Base-by-base conservation (phyloP, 805 yeast genomes). In the Maudiozyma saulgeensis region DNA sequence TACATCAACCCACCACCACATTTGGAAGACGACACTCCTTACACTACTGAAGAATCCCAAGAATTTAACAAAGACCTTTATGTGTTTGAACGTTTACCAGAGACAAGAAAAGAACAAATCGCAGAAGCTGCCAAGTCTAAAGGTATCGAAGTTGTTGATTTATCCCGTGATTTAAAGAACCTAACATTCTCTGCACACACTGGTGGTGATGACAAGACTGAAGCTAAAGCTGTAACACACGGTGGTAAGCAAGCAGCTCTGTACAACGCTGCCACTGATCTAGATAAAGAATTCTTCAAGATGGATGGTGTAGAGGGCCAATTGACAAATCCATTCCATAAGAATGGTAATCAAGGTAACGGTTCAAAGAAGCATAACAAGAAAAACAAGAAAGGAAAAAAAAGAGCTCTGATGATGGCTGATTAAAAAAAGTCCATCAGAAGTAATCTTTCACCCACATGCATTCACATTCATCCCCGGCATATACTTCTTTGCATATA, bases 1-100 rank as follows among this genome's bases (percentile, higher is more conserved):
- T 90, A 77, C 63, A 82, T 87, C 41, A 82, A 81, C 54, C 96
- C 98, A 15, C 99, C 99, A 39, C 98, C 98, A 48, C 71, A 71
- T 43, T 64, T 75, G 19, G 80, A 71, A 4, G 82, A 79, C 46
- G 83, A 80, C 13, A 73, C 80, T 4, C 76, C 76, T 41, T 66
- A 69, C 44, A 61, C 74, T 1, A 68, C 69, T 18, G 82, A 79
- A 59, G 84, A 80, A 51, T 69, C 77, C 51, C 68, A 73, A 28
- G 74, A 75, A 44, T 93, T 89, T 70, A 93, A 93, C 69, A 68
- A 73, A 53, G 91, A 81, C n/a, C 66, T 86, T 46, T 89, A 84
- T 66, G 78, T 80, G 0, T 70, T 89, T 51, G 69, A 76, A 19
- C 70, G 77, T 21, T 73, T 89, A 47, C 85, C 95, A 1, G 87